These are phyloP conservation scores for Cenchrus americanus DNA, from an alignment of 176 grass and related monocot genomes.

Conservation along the genomic window DNA sequence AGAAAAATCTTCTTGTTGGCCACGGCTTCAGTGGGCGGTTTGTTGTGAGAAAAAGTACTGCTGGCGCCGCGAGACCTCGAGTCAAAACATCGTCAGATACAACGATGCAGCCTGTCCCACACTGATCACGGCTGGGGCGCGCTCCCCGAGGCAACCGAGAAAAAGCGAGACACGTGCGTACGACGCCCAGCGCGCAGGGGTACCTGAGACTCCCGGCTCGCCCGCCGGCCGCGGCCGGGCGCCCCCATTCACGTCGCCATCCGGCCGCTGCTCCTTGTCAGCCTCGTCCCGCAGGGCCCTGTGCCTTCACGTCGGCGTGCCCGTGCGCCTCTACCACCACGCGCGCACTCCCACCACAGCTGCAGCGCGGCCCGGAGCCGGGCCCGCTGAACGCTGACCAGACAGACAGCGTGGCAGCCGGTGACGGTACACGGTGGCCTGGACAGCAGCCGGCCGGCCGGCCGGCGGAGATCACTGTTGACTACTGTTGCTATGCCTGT, in stretches of 20 bases:
- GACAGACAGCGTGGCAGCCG: not conserved
- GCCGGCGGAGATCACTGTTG: not conserved
- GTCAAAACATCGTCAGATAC: not conserved
- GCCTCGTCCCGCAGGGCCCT: no score
- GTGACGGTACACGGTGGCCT: not conserved
- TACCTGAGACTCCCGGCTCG: constrained; percentile 6
- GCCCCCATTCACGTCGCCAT: not conserved
- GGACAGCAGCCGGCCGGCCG: no score
- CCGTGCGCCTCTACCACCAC: not conserved
- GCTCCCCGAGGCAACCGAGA: not conserved
- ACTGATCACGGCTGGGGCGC: not conserved
- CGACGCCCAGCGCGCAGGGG: not conserved
- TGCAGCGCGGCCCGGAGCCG: no score
- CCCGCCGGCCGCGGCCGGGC: not conserved
- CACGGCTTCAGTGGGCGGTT: no score
- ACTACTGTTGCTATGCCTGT: no score
- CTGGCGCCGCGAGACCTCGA: no score
- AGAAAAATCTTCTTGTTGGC: no score
- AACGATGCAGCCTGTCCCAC: not conserved
- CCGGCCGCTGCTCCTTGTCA: not conserved
- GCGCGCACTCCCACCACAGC: no score
- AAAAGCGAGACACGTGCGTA: not conserved
- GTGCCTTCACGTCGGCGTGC: not conserved
- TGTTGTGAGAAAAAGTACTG: no score
- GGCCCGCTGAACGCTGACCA: constrained; percentile 12